Percentiles rank a stretch among this genome's conserved stretches.
Conservation (phyloP, 176 grass and related monocot species). For the Lolium perenne region DNA sequence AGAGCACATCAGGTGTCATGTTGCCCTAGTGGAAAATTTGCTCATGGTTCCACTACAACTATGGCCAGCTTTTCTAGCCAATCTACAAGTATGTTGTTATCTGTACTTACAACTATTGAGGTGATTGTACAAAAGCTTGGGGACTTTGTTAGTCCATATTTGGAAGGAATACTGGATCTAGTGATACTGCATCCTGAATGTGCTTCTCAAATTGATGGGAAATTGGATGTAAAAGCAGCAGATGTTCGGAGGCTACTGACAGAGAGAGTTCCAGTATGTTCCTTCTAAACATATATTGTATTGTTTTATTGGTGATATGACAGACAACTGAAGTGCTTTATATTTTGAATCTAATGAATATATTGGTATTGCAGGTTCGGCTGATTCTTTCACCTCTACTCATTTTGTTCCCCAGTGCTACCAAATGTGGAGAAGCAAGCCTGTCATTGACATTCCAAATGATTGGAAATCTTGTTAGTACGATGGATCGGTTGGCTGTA, state of each 20-base stretch:
- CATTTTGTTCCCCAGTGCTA: slow-evolving; percentile 60
- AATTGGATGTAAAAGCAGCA: slow-evolving; percentile 71
- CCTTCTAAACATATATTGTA: slow-evolving; percentile 8
- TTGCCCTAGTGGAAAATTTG: slow-evolving; percentile 54
- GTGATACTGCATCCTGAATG: slow-evolving; percentile 73
- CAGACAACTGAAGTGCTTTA: not conserved
- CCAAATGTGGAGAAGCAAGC: slow-evolving; percentile 74
- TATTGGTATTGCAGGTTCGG: slow-evolving; percentile 68
- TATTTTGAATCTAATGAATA: slow-evolving; percentile 38
- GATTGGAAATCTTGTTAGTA: slow-evolving; percentile 68
- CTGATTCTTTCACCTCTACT: slow-evolving; percentile 79
- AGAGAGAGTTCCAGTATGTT: slow-evolving; percentile 90
- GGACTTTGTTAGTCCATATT: slow-evolving; percentile 90
- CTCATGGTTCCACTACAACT: slow-evolving; percentile 25
- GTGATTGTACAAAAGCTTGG: slow-evolving; percentile 80
- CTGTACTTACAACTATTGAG: slow-evolving; percentile 70
- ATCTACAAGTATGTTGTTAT: slow-evolving; percentile 54
- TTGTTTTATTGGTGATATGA: slow-evolving; percentile 20
- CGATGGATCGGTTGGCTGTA: slow-evolving; percentile 79
- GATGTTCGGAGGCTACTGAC: slow-evolving; percentile 67
- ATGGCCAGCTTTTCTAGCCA: slow-evolving; percentile 35
- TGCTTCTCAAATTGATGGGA: slow-evolving; percentile 54
- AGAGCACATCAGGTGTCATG: slow-evolving; percentile 63
- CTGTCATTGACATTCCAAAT: slow-evolving; percentile 75
- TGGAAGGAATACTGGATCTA: slow-evolving; percentile 71